Base-by-base conservation (phyloP, 768 basidiomycete species). In the Cubamyces sp. region DNA sequence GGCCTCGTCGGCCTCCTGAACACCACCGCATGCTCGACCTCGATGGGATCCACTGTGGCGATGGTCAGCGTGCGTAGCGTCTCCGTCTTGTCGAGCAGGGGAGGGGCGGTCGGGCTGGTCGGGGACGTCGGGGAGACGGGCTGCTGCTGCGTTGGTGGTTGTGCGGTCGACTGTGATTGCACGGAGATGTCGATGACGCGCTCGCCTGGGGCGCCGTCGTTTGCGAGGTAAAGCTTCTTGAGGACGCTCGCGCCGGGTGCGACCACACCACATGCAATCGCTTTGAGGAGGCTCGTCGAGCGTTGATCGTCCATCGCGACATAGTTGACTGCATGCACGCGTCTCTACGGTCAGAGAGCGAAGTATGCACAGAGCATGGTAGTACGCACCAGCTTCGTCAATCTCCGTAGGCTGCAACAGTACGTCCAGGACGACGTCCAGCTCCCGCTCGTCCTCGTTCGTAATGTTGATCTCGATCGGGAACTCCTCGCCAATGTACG, bases 161-260 rank as follows among this genome's bases (percentile, higher is more conserved):
- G 26, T 5, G 67, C 52, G 1, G 66, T 56, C 25, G 81, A 70
- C 23, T 77, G 78, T 9, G 92, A 88, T 58, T 87, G 88, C 39
- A 96, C 76, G 0, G 93, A 94, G 39, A 96, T 77, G 70, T 97
- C 95, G 56, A 97, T 73, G 46, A 86, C 80, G 46, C 94, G 83
- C 54, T 90, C 84, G 1, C 90, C 92, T 1, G 83, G 76, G 1
- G 81, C 82, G 15, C 92, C 88, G 0, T 80, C 78, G 66, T 82
- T 86, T 42, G 78, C 74, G 39, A 96, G 77, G 67, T 81, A 78
- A 40, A 98, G 70, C 9, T 85, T 87, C 72, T 90, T 92, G 50
- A 79, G 65, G 3, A 77, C 77, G 39, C 78, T 83, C 1, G 77
- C 79, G 1, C 88, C 87, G 0, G 91, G 85, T 1, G 77, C 65